Conservation (phyloP, 2,329 filamentous ascomycete genomes). For the Penicillium concentricum region DNA sequence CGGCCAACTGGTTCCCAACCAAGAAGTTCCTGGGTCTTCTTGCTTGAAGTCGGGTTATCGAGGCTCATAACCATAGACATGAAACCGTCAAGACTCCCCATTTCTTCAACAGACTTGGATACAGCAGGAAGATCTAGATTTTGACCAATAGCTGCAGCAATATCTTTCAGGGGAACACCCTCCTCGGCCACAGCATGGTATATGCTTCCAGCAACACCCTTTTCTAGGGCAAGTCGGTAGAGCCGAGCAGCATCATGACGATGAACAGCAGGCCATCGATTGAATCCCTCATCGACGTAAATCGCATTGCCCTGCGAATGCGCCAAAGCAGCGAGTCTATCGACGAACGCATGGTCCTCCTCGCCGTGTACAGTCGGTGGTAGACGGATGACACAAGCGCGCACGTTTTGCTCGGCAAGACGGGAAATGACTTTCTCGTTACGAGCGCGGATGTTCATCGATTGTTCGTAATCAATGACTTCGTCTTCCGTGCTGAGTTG, state of each 20-base stretch:
- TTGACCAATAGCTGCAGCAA: slow-evolving; percentile 37
- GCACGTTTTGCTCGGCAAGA: slow-evolving; percentile 30
- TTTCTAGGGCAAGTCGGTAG: slow-evolving; percentile 42
- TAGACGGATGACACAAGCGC: slow-evolving; percentile 38
- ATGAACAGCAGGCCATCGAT: slow-evolving; percentile 41
- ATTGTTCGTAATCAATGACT: slow-evolving; percentile 11
- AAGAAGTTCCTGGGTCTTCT: slow-evolving; percentile 36
- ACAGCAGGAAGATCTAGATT: slow-evolving; percentile 34
- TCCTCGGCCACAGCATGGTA: slow-evolving; percentile 43
- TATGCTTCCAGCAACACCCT: slow-evolving; percentile 33
- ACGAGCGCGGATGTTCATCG: slow-evolving; percentile 26
- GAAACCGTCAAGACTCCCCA: slow-evolving; percentile 31
- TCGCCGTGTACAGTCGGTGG: slow-evolving; percentile 42
- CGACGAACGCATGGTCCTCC: slow-evolving; percentile 34
- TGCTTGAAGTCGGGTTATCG: slow-evolving; percentile 38
- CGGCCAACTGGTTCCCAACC: slow-evolving; percentile 34
- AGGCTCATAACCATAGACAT: slow-evolving; percentile 20
- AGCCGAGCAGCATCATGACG: slow-evolving; percentile 39
- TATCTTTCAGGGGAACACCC: slow-evolving; percentile 36
- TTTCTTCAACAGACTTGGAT: slow-evolving; percentile 30
- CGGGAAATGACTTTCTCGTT: slow-evolving; percentile 20
- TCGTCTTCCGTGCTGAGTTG: slow-evolving; percentile 31
- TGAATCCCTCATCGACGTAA: slow-evolving; percentile 39
- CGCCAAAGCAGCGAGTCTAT: slow-evolving; percentile 28
- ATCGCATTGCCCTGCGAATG: slow-evolving; percentile 26